A percentile compares a stretch with the other conserved stretches of the same genome.
phyloP scores from a whole-genome alignment of 805 yeast species.

The Ogataea glucozyma region DNA sequence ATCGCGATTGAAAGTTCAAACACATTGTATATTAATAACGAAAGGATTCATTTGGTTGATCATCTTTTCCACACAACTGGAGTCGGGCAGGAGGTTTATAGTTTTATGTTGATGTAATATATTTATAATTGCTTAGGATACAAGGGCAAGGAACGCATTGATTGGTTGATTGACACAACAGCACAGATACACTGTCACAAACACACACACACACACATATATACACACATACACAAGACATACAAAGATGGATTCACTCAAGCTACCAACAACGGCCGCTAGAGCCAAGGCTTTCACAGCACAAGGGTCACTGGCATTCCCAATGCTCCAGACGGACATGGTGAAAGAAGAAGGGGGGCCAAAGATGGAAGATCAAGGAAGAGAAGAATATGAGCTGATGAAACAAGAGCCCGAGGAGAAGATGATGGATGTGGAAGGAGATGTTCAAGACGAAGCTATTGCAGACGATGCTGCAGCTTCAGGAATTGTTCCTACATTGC shows the following conservation, averaged over 20 bases:
- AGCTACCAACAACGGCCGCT: conserved; percentile 76
- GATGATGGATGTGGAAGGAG: conserved; percentile 30
- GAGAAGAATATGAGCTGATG: conserved; percentile 26
- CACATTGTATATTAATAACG: conserved; percentile 12
- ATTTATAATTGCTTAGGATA: conserved; percentile 10
- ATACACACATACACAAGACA: conserved; percentile 2
- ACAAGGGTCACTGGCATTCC: conserved; percentile 61
- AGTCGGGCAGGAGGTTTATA: conserved; percentile 17
- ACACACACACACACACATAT: conserved; percentile 15
- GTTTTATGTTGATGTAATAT: conserved; percentile 19
- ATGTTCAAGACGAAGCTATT: conserved; percentile 26
- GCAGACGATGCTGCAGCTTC: conserved; percentile 75
- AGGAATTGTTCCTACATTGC: conserved; percentile 94
- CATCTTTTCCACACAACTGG: conserved; percentile 25
- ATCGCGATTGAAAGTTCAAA: conserved; percentile 5
- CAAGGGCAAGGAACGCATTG: conserved; percentile 9
- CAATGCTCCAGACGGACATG: conserved; percentile 46
- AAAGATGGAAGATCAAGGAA: conserved; percentile 15
- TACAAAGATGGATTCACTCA: conserved; percentile 62
- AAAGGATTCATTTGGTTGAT: conserved; percentile 34
- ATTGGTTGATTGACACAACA: conserved; percentile 3
- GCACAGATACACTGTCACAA: conserved; percentile 4
- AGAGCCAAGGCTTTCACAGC: conserved; percentile 74
- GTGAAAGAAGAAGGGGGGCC: conserved; percentile 22
- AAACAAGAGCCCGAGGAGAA: conserved; percentile 31